Evolutionary conservation across 805 yeast genomes (phyloP), one percentile per base, ranked within the genome.

Genomic region (Starmera quercuum): DNA sequence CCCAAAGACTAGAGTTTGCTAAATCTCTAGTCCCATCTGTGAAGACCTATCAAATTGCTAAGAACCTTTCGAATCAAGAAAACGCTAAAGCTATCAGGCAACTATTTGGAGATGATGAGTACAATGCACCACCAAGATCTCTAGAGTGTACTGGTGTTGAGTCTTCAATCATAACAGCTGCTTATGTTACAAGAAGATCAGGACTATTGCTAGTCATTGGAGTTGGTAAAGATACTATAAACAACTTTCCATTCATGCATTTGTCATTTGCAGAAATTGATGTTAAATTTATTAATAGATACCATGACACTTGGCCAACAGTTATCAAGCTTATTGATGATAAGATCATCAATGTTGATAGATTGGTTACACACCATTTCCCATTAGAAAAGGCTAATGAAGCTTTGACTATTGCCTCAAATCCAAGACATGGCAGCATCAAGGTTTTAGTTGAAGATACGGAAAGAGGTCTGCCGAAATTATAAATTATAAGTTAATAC

Each of bases 81-180:
- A 69, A 64, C 38, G 73, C 71, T 10, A 27, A 40, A 15, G 56
- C 54, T 27, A 56, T 63, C 25, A 56, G 65, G 37, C 44, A 46
- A 19, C 30, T 61, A 15, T 64, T 53, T 35, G 70, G 68, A 15
- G 39, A 44, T 6, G 42, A 46, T 13, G 68, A 63, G 43, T 49
- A 47, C 21, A 54, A 54, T 19, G 58, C 54, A 29, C 75, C 75
- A 16, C 60, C 63, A 26, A 56, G 63, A 29, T 68, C 63, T 8
- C 48, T 72, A 31, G 78, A 73, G 47, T 71, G 78, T 57, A 72
- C 78, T 6, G 79, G 79, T 25, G 66, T 67, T 30, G 74, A 68
- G 44, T 47, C 62, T 7, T 59, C 70, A 19, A 68, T 73, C 42
- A 58, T 64, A 37, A 63, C 75, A 2, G 64, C 64, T 15, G 64